Evolutionary conservation across 2,329 filamentous ascomycete species (phyloP).

Genomic region (Penicillium capsulatum): DNA sequence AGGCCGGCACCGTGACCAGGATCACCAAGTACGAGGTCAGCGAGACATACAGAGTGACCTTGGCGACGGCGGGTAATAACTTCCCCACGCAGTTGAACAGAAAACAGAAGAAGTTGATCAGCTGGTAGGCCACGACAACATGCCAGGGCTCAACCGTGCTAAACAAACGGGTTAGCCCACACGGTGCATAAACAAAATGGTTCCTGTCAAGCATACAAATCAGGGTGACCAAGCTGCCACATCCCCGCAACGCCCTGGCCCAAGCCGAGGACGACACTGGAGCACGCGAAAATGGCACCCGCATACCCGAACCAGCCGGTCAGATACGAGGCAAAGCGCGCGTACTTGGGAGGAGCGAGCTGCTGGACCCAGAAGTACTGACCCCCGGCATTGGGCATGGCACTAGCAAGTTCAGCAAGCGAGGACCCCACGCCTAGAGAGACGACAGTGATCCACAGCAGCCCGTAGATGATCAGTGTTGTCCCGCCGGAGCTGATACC

Average conservation of each 20-base stretch:
- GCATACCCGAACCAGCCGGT: slow-evolving; percentile 53
- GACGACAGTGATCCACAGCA: slow-evolving; percentile 46
- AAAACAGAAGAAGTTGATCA: slow-evolving; percentile 48
- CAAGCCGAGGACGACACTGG: slow-evolving; percentile 50
- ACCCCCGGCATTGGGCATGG: slow-evolving; percentile 50
- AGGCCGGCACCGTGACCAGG: slow-evolving; percentile 47
- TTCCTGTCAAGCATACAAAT: slow-evolving; percentile 49
- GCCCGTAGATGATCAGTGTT: slow-evolving; percentile 48
- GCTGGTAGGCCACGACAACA: slow-evolving; percentile 44
- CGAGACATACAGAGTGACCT: slow-evolving; percentile 44
- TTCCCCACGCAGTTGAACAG: slow-evolving; percentile 47
- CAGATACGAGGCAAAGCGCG: slow-evolving; percentile 46
- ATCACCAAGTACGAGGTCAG: slow-evolving; percentile 49
- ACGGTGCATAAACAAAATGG: no score
- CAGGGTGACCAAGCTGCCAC: slow-evolving; percentile 50
- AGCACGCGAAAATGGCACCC: slow-evolving; percentile 53
- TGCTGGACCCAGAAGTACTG: slow-evolving; percentile 52
- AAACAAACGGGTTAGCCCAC: slow-evolving; percentile 2
- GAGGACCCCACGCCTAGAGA: slow-evolving; percentile 44
- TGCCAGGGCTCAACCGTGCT: slow-evolving; percentile 36
- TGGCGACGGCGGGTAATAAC: slow-evolving; percentile 39
- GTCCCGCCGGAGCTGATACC: slow-evolving; percentile 51
- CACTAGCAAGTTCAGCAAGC: slow-evolving; percentile 39
- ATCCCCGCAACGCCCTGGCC: slow-evolving; percentile 50
- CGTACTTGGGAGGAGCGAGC: slow-evolving; percentile 45